A percentile compares a stretch with the other conserved stretches of the same genome.
Conservation (phyloP, 495 filamentous ascomycete species). For the Lepraria neglecta region DNA sequence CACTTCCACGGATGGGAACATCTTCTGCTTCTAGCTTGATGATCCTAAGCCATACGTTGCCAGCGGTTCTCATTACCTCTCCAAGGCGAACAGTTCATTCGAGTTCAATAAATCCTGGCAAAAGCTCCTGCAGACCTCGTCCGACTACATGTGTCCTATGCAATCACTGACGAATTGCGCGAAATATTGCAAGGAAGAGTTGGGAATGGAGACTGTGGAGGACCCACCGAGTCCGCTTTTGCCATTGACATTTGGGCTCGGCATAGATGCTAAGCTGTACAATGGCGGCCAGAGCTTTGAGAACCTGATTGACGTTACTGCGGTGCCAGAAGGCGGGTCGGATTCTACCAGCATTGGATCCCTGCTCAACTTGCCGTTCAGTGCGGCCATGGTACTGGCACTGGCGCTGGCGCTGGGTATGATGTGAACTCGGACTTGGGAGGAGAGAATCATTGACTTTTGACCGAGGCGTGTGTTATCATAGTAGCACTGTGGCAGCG, state of each 20-base stretch:
- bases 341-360: background rate
- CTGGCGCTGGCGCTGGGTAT: background rate
- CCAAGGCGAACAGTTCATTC: too few species aligned
- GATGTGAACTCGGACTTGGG: background rate
- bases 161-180: background rate
- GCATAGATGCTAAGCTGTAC: background rate
- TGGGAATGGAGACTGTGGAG: background rate
- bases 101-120: too few species aligned
- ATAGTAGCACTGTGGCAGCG: too few species aligned
- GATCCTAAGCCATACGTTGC: background rate
- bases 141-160: background rate
- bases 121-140: too few species aligned
- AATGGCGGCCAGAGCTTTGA: background rate
- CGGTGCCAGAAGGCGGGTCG: background rate
- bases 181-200: background rate
- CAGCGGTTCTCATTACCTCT: too few species aligned
- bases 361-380: background rate
- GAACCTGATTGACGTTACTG: background rate
- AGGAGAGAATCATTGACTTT: background rate
- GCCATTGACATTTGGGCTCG: background rate
- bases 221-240: too few species aligned
- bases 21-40: constrained; percentile 1
- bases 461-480: too few species aligned
- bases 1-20: background rate
- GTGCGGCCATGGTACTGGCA: background rate